Percentiles rank a stretch among this genome's conserved stretches.
Conservation (phyloP, 2,329 filamentous ascomycete genomes). For the Fusarium albidum region DNA sequence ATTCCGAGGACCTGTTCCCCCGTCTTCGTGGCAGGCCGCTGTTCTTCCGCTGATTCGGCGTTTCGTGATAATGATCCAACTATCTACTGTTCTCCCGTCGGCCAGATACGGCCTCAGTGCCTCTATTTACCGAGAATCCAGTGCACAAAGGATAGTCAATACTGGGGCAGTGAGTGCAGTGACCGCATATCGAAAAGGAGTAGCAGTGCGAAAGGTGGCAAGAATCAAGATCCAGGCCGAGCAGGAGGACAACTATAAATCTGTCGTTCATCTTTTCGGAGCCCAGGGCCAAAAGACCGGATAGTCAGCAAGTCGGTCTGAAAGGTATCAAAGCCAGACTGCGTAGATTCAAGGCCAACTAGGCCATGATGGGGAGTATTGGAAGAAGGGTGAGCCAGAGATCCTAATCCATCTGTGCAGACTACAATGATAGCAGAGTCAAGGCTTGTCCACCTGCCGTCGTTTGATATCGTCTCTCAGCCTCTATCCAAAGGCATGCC, state of each 20-base stretch:
- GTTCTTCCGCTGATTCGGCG: slow-evolving; percentile 64
- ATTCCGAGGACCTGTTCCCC: slow-evolving; percentile 62
- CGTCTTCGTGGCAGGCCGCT: too few species aligned
- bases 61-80: slow-evolving; percentile 66
- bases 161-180: too few species aligned
- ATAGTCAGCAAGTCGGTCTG: slow-evolving; percentile 38
- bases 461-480: too few species aligned
- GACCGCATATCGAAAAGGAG: too few species aligned
- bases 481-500: too few species aligned
- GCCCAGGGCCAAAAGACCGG: background rate
- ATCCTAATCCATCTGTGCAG: slow-evolving; percentile 42
- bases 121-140: too few species aligned
- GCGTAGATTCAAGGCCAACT: slow-evolving; percentile 56
- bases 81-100: too few species aligned
- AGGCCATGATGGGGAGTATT: slow-evolving; percentile 52
- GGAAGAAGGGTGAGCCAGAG: slow-evolving; percentile 62
- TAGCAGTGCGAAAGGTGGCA: too few species aligned
- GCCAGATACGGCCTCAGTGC: too few species aligned
- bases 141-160: slow-evolving; percentile 28
- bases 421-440: slow-evolving; percentile 54
- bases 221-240: too few species aligned
- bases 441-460: slow-evolving; percentile 58
- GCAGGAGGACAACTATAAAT: too few species aligned
- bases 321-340: slow-evolving; percentile 49
- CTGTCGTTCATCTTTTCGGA: background rate